Evolutionary conservation across 768 basidiomycete species (phyloP).

Genomic region (Melanogaster broomeanus): DNA sequence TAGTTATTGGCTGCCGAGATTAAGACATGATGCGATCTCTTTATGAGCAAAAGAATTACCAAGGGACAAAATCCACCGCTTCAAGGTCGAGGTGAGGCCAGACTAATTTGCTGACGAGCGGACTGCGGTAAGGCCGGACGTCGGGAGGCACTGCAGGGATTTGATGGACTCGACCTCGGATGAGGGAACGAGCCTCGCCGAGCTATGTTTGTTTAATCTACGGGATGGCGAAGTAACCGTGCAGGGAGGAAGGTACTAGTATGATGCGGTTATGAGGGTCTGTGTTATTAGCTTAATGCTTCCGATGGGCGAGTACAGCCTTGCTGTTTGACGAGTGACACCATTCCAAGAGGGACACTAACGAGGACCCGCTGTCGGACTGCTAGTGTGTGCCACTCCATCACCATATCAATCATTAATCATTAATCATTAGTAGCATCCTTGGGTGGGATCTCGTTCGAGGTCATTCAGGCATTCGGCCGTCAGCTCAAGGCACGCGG

Average conservation of each 20-base stretch:
- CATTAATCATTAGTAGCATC: background rate
- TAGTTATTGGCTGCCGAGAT: conserved; percentile 21
- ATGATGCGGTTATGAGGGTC: background rate
- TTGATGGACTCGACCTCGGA: conserved; percentile 9
- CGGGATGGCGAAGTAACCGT: conserved; percentile 13
- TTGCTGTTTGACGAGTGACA: too few relatives aligned
- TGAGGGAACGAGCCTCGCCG: background rate
- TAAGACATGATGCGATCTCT: conserved; percentile 18
- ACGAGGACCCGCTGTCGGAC: too few relatives aligned
- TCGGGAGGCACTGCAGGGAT: conserved; percentile 16
- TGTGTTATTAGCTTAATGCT: too few relatives aligned
- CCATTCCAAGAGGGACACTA: too few relatives aligned
- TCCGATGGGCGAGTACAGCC: conserved; percentile 15
- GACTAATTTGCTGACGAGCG: conserved; percentile 4
- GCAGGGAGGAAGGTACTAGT: background rate
- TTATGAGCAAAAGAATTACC: conserved; percentile 18
- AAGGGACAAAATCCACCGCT: conserved; percentile 15
- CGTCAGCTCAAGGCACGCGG: background rate
- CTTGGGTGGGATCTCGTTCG: background rate
- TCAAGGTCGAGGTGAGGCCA: conserved; percentile 26
- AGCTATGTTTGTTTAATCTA: conserved; percentile 8
- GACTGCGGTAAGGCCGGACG: conserved; percentile 15
- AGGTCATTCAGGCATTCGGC: background rate
- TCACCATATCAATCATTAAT: background rate
- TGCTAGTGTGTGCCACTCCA: too few relatives aligned